A percentile compares a stretch with the other conserved stretches of the same genome.
These are phyloP conservation scores for Pichia sp. DNA, from an alignment of 1,139 yeast genomes.

Conservation along the genomic window DNA sequence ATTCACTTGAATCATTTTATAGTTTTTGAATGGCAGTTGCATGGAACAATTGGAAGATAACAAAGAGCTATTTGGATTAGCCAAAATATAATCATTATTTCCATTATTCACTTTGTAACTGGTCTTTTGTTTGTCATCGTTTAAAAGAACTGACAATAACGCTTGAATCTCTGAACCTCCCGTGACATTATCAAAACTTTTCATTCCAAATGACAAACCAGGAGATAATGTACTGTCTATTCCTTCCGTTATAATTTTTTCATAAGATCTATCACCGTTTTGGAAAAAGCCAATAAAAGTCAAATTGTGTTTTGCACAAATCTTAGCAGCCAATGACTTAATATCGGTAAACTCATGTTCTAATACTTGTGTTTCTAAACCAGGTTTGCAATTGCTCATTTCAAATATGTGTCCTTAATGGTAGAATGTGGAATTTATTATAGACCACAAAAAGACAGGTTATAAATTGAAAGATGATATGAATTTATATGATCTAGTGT, in stretches of 20 bases:
- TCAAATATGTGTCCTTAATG: no score
- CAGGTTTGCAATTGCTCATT: no score
- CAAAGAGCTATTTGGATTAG: background rate
- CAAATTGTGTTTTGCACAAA: constrained; percentile 7
- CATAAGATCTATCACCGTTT: constrained; percentile 5
- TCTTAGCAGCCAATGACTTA: constrained; percentile 1
- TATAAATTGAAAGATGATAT: no score
- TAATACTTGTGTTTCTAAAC: background rate
- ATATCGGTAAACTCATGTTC: constrained; percentile 5
- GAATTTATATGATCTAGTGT: no score
- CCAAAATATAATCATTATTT: background rate
- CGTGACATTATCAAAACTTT: constrained; percentile 2
- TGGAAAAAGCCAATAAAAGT: constrained; percentile 11
- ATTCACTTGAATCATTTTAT: constrained; percentile 13
- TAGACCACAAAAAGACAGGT: no score
- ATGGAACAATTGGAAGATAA: background rate
- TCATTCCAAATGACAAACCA: constrained; percentile 4
- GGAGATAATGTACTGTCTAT: constrained; percentile 6
- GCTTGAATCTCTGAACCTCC: constrained; percentile 7
- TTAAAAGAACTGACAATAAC: constrained; percentile 3
- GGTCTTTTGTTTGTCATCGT: constrained; percentile 1
- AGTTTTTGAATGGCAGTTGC: background rate
- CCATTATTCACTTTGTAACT: background rate
- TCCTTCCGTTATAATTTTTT: constrained; percentile 7
- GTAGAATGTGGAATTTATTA: no score